Evolutionary conservation across 805 yeast species (phyloP).

Genomic region (Kodamaea neixiangensis): DNA sequence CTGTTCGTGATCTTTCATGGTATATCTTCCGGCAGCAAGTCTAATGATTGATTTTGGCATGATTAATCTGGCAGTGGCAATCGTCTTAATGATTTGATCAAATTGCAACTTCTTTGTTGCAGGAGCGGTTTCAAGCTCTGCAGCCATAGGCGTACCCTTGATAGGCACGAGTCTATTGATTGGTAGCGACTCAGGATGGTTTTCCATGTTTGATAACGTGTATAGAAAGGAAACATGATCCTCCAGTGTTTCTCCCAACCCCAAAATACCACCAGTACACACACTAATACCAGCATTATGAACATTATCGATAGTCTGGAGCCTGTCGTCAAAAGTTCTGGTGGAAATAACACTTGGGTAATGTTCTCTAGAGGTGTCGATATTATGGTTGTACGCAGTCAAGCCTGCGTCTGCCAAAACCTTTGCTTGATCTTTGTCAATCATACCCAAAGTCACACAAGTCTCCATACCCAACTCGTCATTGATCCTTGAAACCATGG

Average conservation of each 20-base stretch:
- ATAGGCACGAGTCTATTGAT: conserved; percentile 77
- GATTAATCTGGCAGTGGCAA: conserved; percentile 72
- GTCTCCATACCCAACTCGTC: conserved; percentile 69
- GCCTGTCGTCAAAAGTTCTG: conserved; percentile 69
- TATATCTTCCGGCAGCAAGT: conserved; percentile 78
- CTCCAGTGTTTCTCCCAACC: conserved; percentile 71
- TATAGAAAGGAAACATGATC: conserved; percentile 70
- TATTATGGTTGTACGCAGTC: conserved; percentile 67
- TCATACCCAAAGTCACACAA: conserved; percentile 57
- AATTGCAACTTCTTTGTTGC: conserved; percentile 49
- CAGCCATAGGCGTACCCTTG: conserved; percentile 74
- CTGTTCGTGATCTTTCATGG: conserved; percentile 78
- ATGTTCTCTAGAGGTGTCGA: conserved; percentile 51
- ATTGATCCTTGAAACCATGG: conserved; percentile 57
- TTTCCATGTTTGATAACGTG: conserved; percentile 64
- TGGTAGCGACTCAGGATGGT: conserved; percentile 84
- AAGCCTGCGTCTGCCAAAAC: conserved; percentile 66
- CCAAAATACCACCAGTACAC: conserved; percentile 80
- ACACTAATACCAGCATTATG: conserved; percentile 59
- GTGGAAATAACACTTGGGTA: conserved; percentile 40
- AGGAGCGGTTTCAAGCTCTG: conserved; percentile 46
- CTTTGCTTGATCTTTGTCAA: conserved; percentile 61
- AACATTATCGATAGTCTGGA: conserved; percentile 64
- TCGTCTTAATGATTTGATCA: conserved; percentile 64
- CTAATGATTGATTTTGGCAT: conserved; percentile 75